Evolutionary conservation across 2,329 filamentous ascomycete species (phyloP).

Genomic region (Cercospora sp.): DNA sequence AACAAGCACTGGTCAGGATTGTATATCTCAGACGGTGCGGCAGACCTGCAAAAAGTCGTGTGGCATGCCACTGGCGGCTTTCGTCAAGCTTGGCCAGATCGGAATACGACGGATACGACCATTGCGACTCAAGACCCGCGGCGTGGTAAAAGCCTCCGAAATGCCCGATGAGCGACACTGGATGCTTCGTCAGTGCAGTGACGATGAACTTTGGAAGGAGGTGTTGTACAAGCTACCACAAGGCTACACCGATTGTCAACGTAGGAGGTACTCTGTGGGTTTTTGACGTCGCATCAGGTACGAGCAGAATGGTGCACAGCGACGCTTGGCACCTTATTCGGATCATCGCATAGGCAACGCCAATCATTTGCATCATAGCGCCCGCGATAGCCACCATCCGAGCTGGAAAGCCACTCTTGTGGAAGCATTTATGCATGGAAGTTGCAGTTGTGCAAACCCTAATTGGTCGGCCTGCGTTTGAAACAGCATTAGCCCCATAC

Average conservation of each 20-base stretch:
- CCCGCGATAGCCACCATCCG: neutral
- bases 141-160: neutral
- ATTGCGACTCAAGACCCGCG: neutral
- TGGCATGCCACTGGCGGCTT: neutral
- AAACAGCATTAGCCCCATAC: neutral
- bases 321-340: neutral
- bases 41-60: neutral
- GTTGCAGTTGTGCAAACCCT: neutral
- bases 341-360: neutral
- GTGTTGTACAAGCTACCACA: neutral
- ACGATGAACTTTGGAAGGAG: neutral
- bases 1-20: neutral
- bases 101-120: neutral
- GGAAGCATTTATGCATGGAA: neutral
- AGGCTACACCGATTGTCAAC: neutral
- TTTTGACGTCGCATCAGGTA: neutral
- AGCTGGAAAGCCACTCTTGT: neutral
- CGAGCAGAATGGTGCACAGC: neutral
- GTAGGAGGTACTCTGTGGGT: neutral
- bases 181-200: neutral
- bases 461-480: neutral
- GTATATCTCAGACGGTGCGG: neutral
- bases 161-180: neutral
- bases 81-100: neutral
- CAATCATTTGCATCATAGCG: neutral